Percentiles rank a stretch among this genome's conserved stretches.
phyloP scores from a whole-genome alignment of 148 eudicot genomes.

The Pharnaceum exiguum region DNA sequence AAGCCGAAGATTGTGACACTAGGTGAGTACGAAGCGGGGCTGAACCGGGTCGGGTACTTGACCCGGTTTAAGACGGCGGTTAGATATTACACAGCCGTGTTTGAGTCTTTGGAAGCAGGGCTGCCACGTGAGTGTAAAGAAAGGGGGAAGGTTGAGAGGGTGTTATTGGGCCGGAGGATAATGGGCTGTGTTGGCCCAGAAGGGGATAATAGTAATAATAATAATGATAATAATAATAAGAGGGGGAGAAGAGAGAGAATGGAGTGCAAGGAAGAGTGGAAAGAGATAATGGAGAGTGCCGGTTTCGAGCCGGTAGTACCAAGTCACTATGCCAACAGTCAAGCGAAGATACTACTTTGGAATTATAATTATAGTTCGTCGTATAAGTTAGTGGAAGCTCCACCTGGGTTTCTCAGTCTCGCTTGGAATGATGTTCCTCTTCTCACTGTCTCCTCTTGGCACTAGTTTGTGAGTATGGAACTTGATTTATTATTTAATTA shows the following conservation, averaged over 20 bases:
- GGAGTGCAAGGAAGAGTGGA: slow-evolving; percentile 72
- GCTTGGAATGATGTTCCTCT: slow-evolving; percentile 78
- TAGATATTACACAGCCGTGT: slow-evolving; percentile 54
- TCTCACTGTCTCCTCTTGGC: slow-evolving; percentile 88
- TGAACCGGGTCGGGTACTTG: slow-evolving; percentile 55
- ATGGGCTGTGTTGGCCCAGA: slow-evolving; percentile 51
- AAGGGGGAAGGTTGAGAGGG: slow-evolving; percentile 51
- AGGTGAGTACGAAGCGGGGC: slow-evolving; percentile 77
- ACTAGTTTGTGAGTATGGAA: slow-evolving; percentile 20
- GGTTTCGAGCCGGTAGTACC: slow-evolving; percentile 58
- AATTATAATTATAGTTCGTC: slow-evolving; percentile 57
- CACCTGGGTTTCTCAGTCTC: slow-evolving; percentile 67
- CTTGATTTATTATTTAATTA: background rate
- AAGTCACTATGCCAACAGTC: slow-evolving; percentile 84
- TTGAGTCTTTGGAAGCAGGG: slow-evolving; percentile 76
- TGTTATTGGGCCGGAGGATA: slow-evolving; percentile 56
- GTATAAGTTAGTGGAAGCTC: slow-evolving; percentile 46
- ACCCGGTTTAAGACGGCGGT: slow-evolving; percentile 55
- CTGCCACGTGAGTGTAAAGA: slow-evolving; percentile 55
- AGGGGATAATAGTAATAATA: too few relatives aligned
- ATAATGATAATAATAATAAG: too few relatives aligned
- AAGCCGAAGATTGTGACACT: slow-evolving; percentile 64
- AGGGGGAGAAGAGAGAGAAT: slow-evolving; percentile 59
- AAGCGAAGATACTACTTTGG: slow-evolving; percentile 75
- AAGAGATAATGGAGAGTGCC: slow-evolving; percentile 47